Evolutionary conservation across 1,284 basidiomycete species (phyloP).

Genomic region (Fomitopsis palustris): DNA sequence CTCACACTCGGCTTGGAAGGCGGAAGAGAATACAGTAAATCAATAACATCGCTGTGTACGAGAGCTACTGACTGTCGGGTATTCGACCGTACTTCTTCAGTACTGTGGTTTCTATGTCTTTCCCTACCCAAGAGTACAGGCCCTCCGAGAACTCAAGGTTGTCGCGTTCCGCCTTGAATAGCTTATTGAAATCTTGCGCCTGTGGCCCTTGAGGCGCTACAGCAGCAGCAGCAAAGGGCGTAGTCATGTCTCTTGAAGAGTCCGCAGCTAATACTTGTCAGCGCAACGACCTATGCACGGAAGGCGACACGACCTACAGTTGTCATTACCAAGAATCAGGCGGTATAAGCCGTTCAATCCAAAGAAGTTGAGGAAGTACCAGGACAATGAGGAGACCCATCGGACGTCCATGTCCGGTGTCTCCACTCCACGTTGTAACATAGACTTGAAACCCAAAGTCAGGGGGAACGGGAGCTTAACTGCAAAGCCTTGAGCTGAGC

Average conservation of each 20-base stretch:
- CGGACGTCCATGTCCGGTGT: slow-evolving; percentile 97
- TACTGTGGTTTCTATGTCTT: slow-evolving; percentile 77
- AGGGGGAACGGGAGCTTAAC: slow-evolving; percentile 97
- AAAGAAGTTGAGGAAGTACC: slow-evolving; percentile 99
- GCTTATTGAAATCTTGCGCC: slow-evolving; percentile 83
- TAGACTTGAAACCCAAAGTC: slow-evolving; percentile 97
- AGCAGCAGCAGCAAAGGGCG: slow-evolving; percentile 65
- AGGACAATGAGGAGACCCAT: slow-evolving; percentile 98
- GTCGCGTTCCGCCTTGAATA: slow-evolving; percentile 91
- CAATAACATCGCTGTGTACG: not conserved
- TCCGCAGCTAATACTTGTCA: slow-evolving; percentile 58
- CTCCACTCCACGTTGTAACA: slow-evolving; percentile 95
- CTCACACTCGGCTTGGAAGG: slow-evolving; percentile 2
- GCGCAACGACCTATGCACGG: slow-evolving; percentile 1
- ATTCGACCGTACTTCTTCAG: slow-evolving; percentile 71
- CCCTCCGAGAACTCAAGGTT: slow-evolving; percentile 91
- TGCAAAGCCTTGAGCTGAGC: slow-evolving; percentile 27
- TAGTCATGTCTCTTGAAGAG: slow-evolving; percentile 71
- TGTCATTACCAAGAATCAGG: slow-evolving; percentile 88
- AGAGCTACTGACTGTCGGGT: slow-evolving; percentile 10
- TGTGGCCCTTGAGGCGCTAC: slow-evolving; percentile 45
- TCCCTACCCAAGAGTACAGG: slow-evolving; percentile 77
- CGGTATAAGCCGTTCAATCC: slow-evolving; percentile 95
- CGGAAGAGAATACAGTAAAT: not conserved
- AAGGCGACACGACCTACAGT: slow-evolving; percentile 54